Conservation (phyloP, 2,329 filamentous ascomycete genomes). For the Pestalotiopsis sp. region DNA sequence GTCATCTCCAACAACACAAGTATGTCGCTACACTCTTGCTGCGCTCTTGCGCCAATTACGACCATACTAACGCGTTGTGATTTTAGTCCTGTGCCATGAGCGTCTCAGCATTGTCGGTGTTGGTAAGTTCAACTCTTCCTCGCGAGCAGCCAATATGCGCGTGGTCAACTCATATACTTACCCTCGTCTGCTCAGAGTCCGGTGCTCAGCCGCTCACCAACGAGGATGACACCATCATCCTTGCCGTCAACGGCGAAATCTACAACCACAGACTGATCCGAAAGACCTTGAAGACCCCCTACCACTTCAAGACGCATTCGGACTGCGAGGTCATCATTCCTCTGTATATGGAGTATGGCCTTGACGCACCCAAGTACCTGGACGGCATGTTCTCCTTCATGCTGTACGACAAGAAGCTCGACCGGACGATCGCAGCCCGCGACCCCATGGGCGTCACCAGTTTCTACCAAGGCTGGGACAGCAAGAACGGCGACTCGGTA, state of each 20-base stretch:
- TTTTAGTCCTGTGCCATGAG: constrained; percentile 88
- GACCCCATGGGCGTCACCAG: constrained; percentile 97
- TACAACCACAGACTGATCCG: constrained; percentile 98
- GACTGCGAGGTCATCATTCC: constrained; percentile 99
- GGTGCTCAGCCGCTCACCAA: constrained; percentile 95
- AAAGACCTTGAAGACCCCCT: constrained; percentile 78
- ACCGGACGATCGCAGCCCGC: constrained; percentile 89
- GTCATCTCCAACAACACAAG: constrained; percentile 88
- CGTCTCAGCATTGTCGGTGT: constrained; percentile 97
- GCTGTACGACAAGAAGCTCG: constrained; percentile 90
- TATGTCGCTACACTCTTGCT: constrained; percentile 44
- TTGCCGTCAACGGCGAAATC: constrained; percentile 99
- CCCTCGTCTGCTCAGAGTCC: constrained; percentile 63
- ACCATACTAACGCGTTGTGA: constrained; percentile 24
- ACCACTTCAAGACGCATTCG: constrained; percentile 98
- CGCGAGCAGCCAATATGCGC: constrained; percentile 22
- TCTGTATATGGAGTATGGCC: constrained; percentile 87
- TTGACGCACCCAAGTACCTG: constrained; percentile 88
- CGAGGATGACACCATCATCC: constrained; percentile 81
- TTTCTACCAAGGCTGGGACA: constrained; percentile 93
- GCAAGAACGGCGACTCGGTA: constrained; percentile 76
- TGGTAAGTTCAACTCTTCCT: constrained; percentile 55
- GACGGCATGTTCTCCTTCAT: constrained; percentile 99
- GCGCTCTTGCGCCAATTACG: neutral
- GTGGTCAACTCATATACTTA: neutral